Evolutionary conservation across 805 yeast species (phyloP).

Genomic region (Yamadazyma takamatsuzukensis): DNA sequence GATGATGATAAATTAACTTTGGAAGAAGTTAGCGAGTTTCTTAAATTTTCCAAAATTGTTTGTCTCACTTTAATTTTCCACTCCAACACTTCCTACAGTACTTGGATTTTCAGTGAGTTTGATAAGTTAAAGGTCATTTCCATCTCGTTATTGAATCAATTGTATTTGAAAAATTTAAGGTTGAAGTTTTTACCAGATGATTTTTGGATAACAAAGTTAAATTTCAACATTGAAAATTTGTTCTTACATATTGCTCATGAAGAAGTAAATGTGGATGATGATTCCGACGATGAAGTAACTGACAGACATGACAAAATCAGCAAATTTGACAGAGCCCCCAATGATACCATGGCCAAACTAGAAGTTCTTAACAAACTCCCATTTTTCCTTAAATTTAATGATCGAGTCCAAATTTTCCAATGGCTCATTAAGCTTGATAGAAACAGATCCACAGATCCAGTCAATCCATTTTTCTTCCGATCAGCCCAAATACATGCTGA

Average conservation of each 20-base stretch:
- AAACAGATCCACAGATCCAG: conserved; percentile 16
- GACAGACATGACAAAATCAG: conserved; percentile 6
- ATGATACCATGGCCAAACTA: conserved; percentile 25
- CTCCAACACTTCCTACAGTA: conserved; percentile 5
- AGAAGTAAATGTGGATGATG: conserved; percentile 27
- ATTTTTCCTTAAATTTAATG: conserved; percentile 72
- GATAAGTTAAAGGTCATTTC: conserved; percentile 30
- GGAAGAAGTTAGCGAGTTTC: conserved; percentile 37
- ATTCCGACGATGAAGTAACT: conserved; percentile 11
- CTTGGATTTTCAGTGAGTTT: conserved; percentile 7
- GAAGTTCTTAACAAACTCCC: conserved; percentile 65
- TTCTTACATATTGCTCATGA: conserved; percentile 37
- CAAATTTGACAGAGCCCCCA: conserved; percentile 5
- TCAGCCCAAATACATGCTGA: conserved; percentile 39
- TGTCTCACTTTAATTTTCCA: conserved; percentile 50
- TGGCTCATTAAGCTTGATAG: conserved; percentile 55
- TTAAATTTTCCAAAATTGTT: conserved; percentile 47
- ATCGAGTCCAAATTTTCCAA: conserved; percentile 72
- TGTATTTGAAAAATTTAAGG: conserved; percentile 65
- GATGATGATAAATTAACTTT: conserved; percentile 36
- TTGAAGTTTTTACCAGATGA: conserved; percentile 44
- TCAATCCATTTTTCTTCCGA: conserved; percentile 10
- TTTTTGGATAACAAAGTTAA: conserved; percentile 50
- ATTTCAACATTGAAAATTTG: conserved; percentile 34
- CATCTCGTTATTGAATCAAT: conserved; percentile 55